These are phyloP conservation scores for Triangularia verruculosa DNA, from an alignment of 2,329 filamentous ascomycete species.

Conservation along the genomic window DNA sequence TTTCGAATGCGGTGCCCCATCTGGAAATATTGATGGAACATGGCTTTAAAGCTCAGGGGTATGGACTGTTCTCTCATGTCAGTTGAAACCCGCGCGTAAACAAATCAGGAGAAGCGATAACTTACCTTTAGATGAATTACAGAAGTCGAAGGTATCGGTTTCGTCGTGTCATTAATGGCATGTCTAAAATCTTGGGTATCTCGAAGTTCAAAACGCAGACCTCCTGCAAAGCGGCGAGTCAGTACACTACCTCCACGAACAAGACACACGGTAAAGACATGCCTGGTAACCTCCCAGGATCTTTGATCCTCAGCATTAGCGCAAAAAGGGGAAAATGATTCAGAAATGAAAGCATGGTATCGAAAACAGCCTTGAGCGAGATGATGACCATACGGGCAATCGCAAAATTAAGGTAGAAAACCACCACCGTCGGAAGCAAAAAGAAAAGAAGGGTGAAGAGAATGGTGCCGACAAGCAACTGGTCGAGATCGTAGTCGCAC, in stretches of 20 bases:
- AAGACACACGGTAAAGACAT: constrained; percentile 30
- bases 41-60: constrained; percentile 83
- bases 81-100: constrained; percentile 4
- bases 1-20: constrained; percentile 88
- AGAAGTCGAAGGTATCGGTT: constrained; percentile 62
- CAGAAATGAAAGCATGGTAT: constrained; percentile 86
- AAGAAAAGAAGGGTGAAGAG: constrained; percentile 95
- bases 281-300: constrained; percentile 85
- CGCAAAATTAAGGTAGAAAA: constrained; percentile 97
- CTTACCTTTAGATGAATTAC: constrained; percentile 82
- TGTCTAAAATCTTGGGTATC: constrained; percentile 59
- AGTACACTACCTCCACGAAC: neutral
- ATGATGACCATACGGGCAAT: constrained; percentile 94
- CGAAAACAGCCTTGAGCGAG: constrained; percentile 82
- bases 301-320: constrained; percentile 92
- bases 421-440: constrained; percentile 86
- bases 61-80: constrained; percentile 59
- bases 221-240: constrained; percentile 48
- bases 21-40: constrained; percentile 97
- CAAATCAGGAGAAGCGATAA: neutral
- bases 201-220: constrained; percentile 86
- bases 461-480: constrained; percentile 92
- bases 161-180: constrained; percentile 38
- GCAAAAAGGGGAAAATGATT: constrained; percentile 98
- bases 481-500: constrained; percentile 97